These are phyloP conservation scores for Xeromyces bisporus DNA, from an alignment of 495 filamentous ascomycete species.

Conservation along the genomic window DNA sequence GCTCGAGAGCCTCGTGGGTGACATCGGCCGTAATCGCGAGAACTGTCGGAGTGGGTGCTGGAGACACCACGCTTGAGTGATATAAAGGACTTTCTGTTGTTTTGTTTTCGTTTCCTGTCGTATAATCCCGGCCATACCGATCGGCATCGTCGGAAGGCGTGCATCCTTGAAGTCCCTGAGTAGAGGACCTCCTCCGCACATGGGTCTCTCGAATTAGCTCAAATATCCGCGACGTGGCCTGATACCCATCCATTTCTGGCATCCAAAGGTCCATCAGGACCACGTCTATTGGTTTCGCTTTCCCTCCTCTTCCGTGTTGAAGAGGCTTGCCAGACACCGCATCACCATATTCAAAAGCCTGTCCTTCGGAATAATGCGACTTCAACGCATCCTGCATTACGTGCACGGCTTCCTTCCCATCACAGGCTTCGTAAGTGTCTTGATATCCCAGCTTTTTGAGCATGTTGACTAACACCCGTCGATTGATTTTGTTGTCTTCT, in stretches of 20 bases:
- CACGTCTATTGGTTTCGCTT: conserved; percentile 39
- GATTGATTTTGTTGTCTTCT: conserved; percentile 69
- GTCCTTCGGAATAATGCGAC: conserved; percentile 9
- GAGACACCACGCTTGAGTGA: neutral
- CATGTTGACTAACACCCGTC: conserved; percentile 55
- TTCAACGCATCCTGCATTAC: conserved; percentile 34
- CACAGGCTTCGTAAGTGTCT: conserved; percentile 49
- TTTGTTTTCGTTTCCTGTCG: neutral
- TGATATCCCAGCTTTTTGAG: conserved; percentile 52
- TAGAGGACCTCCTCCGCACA: conserved; percentile 10
- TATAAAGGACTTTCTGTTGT: too few species aligned
- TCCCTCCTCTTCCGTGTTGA: conserved; percentile 1
- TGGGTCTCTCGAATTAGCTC: conserved; percentile 30
- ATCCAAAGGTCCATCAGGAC: conserved; percentile 80
- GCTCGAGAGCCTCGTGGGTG: conserved; percentile 45
- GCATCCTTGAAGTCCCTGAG: conserved; percentile 3
- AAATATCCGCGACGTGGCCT: conserved; percentile 52
- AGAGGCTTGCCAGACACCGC: neutral
- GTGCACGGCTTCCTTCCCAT: conserved; percentile 56
- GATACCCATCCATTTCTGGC: conserved; percentile 69
- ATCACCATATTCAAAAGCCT: neutral
- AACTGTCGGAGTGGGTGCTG: conserved; percentile 26
- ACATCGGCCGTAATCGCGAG: conserved; percentile 67
- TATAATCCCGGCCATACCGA: neutral
- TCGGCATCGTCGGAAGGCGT: conserved; percentile 1